Conservation (phyloP, 306 rosid species). For the Prunus armeniaca region DNA sequence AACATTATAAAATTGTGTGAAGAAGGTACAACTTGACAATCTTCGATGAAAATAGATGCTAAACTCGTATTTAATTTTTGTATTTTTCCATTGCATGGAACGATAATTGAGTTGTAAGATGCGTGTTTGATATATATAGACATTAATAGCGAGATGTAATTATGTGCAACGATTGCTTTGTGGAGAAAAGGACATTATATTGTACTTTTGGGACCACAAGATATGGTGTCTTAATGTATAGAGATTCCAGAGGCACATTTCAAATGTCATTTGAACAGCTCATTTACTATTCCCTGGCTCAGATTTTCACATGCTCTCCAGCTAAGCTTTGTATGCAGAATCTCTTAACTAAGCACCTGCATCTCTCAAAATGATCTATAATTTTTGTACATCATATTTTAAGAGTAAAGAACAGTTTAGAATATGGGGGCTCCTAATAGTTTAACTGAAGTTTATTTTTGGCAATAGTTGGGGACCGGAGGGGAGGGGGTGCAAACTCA, state of each 20-base stretch:
- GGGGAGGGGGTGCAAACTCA: no score
- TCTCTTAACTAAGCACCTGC: background rate
- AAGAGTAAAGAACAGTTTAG: no score
- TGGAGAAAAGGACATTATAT: background rate
- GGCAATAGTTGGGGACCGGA: no score
- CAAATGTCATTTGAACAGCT: background rate
- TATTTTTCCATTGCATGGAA: background rate
- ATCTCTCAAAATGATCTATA: background rate
- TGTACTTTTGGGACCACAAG: constrained; percentile 1
- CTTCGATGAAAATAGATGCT: background rate
- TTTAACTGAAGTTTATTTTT: no score
- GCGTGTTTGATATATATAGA: no score
- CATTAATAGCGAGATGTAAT: background rate
- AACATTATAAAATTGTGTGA: background rate
- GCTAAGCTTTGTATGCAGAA: background rate
- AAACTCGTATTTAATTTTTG: background rate
- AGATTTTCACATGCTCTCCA: background rate
- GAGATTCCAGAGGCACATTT: background rate
- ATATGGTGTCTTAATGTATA: background rate
- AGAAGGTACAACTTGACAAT: background rate
- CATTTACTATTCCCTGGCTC: background rate
- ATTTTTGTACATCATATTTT: no score
- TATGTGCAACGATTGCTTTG: background rate
- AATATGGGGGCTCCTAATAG: no score
- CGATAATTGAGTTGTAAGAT: background rate